Evolutionary conservation across 257 asterid genomes (phyloP), one percentile per base, ranked within the genome.

Genomic region (Echites panduratus): DNA sequence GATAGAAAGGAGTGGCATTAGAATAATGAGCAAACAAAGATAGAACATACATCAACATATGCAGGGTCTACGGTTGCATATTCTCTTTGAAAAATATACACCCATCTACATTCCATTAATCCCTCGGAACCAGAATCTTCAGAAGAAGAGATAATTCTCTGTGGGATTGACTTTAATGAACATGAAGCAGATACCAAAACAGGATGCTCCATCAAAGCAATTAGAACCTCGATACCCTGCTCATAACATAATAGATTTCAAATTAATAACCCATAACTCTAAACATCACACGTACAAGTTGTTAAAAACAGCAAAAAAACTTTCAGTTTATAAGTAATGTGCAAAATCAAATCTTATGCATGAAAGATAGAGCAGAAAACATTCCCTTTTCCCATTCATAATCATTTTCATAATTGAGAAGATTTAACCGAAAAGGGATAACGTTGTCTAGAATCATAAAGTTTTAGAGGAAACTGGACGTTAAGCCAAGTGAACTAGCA

Each of bases 41-140:
- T 27, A 70, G 70, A 72, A 79, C 90, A 66, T 86, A 95, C 99
- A 32, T 92, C 87, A 41, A 92, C 96, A 65, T 82, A 82, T 41
- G 88, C 77, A 48, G 98, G 96, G 80, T 92, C 88, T 41, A 95
- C 98, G 3, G 96, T 90, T 63, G 97, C 99, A 75, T 83, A 95
- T 73, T 95, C 99, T 84, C 91, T 86, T 76, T 95, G 99, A 83
- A 89, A 89, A 82, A 95, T 52, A 79, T 90, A 90, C 72, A 92
- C 89, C 82, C 81, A 87, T 86, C 83, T 92, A 73, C 84, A 53
- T 66, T 44, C 71, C 76, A 72, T 73, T 22, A 82, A 73, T 68
- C 56, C 27, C 43, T 59, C 83, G 29, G 82, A 77, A 80, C 77
- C 77, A 76, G 86, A 71, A 63, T 47, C 70, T 66, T 73, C 81